Percentiles rank a stretch among this genome's conserved stretches.
These are phyloP conservation scores for Chimonanthus praecox DNA, from an alignment of 164 flowering plant genomes.

Conservation along the genomic window DNA sequence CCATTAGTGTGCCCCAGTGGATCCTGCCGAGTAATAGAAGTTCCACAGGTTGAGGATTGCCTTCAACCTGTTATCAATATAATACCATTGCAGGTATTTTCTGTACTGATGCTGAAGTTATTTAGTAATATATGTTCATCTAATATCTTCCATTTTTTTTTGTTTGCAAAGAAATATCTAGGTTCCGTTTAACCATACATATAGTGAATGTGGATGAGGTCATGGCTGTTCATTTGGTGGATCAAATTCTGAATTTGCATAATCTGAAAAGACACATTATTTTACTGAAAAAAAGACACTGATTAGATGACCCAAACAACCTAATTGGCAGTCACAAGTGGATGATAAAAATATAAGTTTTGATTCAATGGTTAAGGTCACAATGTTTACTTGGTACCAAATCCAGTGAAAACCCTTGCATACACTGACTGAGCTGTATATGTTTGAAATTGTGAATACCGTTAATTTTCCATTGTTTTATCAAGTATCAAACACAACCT, in stretches of 20 bases:
- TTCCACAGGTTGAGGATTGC: conserved; percentile 91
- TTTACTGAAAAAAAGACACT: background rate
- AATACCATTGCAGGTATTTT: conserved; percentile 85
- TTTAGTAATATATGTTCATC: background rate
- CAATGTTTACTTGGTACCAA: too few species aligned
- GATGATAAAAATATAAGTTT: background rate
- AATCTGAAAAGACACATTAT: too few species aligned
- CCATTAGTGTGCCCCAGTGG: conserved; percentile 57
- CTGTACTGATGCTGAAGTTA: background rate
- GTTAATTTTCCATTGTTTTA: too few species aligned
- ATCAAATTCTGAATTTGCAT: too few species aligned
- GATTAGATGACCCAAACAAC: background rate
- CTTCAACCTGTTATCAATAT: conserved; percentile 93
- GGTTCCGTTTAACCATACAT: background rate
- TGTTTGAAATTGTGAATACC: too few species aligned
- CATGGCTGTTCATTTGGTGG: background rate
- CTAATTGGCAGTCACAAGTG: background rate
- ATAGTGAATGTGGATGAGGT: background rate
- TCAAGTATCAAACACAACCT: too few species aligned
- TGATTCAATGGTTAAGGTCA: too few species aligned
- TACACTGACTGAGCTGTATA: too few species aligned
- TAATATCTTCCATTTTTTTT: background rate
- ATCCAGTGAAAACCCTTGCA: too few species aligned
- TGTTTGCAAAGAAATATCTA: background rate
- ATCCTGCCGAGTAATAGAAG: conserved; percentile 78